These are phyloP conservation scores for Polytolypa hystricis DNA, from an alignment of 2,329 filamentous ascomycete genomes.

Conservation along the genomic window DNA sequence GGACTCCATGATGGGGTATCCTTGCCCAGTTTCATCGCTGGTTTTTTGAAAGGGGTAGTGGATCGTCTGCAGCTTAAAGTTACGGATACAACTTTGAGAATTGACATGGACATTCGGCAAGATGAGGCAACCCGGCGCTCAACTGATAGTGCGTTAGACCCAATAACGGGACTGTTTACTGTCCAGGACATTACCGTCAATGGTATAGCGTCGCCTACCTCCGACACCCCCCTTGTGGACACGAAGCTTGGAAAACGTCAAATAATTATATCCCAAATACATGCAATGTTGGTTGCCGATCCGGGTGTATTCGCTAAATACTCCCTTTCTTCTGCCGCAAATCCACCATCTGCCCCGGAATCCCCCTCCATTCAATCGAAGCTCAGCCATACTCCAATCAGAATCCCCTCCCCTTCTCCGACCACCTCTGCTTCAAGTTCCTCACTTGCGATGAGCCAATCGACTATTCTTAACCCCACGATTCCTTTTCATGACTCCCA, in stretches of 20 bases:
- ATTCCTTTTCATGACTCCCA: not conserved
- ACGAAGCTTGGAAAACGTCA: conserved; percentile 31
- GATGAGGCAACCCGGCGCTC: conserved; percentile 26
- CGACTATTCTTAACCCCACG: conserved; percentile 26
- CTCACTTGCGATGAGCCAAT: conserved; percentile 24
- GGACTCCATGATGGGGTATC: conserved; percentile 45
- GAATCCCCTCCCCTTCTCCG: conserved; percentile 15
- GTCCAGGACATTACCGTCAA: conserved; percentile 26
- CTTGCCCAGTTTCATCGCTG: conserved; percentile 48
- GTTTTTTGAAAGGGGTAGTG: conserved; percentile 47
- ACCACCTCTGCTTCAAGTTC: conserved; percentile 18
- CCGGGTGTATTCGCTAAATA: conserved; percentile 38
- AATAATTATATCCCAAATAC: conserved; percentile 35
- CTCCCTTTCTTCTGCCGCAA: conserved; percentile 26
- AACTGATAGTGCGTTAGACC: conserved; percentile 26
- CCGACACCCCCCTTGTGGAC: conserved; percentile 13
- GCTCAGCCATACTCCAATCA: conserved; percentile 19
- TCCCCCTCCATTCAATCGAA: conserved; percentile 25
- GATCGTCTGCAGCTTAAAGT: conserved; percentile 47
- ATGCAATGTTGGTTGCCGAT: conserved; percentile 37
- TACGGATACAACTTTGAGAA: conserved; percentile 39
- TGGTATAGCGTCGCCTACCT: conserved; percentile 17
- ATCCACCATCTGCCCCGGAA: conserved; percentile 12
- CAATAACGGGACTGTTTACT: conserved; percentile 25
- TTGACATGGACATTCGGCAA: conserved; percentile 38